Conservation (phyloP, 2,329 filamentous ascomycete species). For the Xylariaceae sp. region DNA sequence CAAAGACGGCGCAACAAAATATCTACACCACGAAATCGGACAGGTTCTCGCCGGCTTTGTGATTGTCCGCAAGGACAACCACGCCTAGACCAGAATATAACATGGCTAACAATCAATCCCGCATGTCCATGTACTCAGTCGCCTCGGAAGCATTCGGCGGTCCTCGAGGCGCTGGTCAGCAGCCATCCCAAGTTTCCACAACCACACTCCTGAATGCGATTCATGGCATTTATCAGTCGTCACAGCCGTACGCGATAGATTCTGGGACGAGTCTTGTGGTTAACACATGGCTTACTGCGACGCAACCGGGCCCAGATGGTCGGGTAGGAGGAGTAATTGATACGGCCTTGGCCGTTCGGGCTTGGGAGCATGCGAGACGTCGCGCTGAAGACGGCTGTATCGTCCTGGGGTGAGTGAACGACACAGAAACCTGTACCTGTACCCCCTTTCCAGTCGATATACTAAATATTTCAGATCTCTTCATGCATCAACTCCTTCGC, state of each 20-base stretch:
- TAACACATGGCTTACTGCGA: conserved; percentile 88
- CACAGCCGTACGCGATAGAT: conserved; percentile 80
- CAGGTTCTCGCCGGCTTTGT: conserved; percentile 25
- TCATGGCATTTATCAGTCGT: conserved; percentile 80
- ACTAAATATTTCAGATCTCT: conserved; percentile 58
- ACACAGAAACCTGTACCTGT: neutral
- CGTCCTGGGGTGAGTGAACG: conserved; percentile 68
- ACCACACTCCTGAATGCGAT: conserved; percentile 88
- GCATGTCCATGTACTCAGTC: conserved; percentile 65
- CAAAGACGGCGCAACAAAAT: neutral
- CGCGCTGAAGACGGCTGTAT: conserved; percentile 95
- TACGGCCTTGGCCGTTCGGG: conserved; percentile 66
- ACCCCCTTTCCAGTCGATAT: neutral
- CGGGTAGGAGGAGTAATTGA: conserved; percentile 74
- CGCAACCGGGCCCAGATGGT: conserved; percentile 63
- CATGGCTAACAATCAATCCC: conserved; percentile 50
- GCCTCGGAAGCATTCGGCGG: conserved; percentile 57
- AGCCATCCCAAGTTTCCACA: conserved; percentile 78
- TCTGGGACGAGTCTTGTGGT: conserved; percentile 86
- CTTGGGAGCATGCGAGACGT: conserved; percentile 93
- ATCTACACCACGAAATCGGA: neutral
- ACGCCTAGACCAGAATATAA: conserved; percentile 28
- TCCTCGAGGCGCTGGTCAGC: conserved; percentile 54
- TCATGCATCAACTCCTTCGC: conserved; percentile 79
- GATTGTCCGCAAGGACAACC: conserved; percentile 38